Evolutionary conservation across 2,329 filamentous ascomycete species (phyloP), one percentile per base, ranked within the genome.

Genomic region (Pseudodiploospora longispora): DNA sequence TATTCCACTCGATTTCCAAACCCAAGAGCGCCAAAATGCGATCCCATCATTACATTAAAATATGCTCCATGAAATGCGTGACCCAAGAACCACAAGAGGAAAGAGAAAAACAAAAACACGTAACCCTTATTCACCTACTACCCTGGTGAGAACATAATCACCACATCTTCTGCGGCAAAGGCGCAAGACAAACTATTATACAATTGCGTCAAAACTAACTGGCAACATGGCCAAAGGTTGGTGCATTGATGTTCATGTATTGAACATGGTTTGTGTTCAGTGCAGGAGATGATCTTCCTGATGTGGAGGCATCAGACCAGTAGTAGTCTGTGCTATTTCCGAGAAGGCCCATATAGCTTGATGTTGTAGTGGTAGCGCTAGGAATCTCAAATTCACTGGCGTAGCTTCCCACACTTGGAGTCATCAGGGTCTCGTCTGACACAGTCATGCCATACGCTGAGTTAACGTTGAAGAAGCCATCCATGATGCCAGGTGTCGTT

Each of bases 401-500:
- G 45, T 71, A 72, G 44, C 63, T 61, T 43, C 60, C 62, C 10
- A 74, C 52, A 34, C 66, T 68, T 1, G 75, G 71, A 2, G 72
- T 74, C 10, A 73, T 59, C 12, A 78, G 54, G 8, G 69, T 63
- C 48, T 76, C 74, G 35, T 78, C 75, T 1, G 65, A 55, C 3
- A 68, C 58, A 5, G 64, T 54, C 47, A 65, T 54, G 53, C 67
- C 63, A 41, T 61, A 65, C 8, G 61, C 54, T 7, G 66, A 66
- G 46, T 68, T 65, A n/a, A 65, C 54, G 40, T 62, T 61, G 41
- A 66, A 65, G 36, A 70, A 60, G 42, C 63, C 62, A 30, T 66
- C 59, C 48, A 71, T 58, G 32, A 75, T 54, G 10, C 72, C 72
- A 0, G 75, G 75, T 1, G 75, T 78, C 4, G 67, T 70, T 3